phyloP scores from a whole-genome alignment of 139 green algal species.

The Coelastrella sp. region DNA sequence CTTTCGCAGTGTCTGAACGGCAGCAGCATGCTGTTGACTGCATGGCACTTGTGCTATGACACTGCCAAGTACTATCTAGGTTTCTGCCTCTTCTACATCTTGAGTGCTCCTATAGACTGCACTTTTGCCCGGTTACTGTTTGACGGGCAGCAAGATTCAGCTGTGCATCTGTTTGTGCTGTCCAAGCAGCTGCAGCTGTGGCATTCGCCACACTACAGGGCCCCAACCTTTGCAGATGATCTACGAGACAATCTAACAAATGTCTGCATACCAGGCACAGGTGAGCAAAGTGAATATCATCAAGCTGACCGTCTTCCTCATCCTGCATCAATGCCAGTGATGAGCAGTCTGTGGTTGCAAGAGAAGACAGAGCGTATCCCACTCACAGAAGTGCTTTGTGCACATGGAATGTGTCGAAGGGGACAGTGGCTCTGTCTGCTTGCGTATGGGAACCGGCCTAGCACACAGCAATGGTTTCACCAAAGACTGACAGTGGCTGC shows the following conservation, averaged over 20 bases:
- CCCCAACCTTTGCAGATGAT: conserved; percentile 43
- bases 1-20: not conserved
- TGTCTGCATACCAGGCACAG: conserved; percentile 50
- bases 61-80: not conserved
- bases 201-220: conserved; percentile 44
- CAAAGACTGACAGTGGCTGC: too few species aligned
- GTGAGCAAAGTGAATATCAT: too few species aligned
- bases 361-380: too few species aligned
- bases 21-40: not conserved
- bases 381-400: too few species aligned
- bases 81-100: not conserved
- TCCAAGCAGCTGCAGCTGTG: conserved; percentile 35
- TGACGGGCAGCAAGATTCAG: not conserved
- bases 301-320: too few species aligned
- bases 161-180: conserved; percentile 42
- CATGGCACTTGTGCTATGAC: not conserved
- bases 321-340: too few species aligned
- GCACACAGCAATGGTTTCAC: too few species aligned
- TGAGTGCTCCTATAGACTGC: not conserved
- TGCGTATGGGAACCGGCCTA: too few species aligned
- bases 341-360: too few species aligned
- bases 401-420: too few species aligned
- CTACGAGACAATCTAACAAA: conserved; percentile 54
- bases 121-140: not conserved
- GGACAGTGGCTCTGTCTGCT: too few species aligned